Percentiles rank a stretch among this genome's conserved stretches.
These are phyloP conservation scores for Gaertneriomyces semiglobifer DNA, from an alignment of 192 early-diverging fungal genomes.

Conservation along the genomic window DNA sequence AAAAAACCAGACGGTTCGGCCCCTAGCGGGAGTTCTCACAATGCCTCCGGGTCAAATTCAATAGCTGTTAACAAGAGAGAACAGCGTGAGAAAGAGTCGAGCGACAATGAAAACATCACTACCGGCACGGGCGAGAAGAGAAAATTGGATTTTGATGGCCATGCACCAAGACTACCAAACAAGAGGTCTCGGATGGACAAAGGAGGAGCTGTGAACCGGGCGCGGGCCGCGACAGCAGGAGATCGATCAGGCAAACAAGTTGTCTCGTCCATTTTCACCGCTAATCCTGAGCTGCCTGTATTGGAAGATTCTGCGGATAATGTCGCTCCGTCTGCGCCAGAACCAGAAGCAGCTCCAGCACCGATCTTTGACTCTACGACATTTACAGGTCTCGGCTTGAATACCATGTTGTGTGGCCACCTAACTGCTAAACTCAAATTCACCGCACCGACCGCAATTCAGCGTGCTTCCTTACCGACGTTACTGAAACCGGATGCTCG, in stretches of 20 bases:
- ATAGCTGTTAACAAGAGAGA: no score
- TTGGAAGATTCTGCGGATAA: neutral
- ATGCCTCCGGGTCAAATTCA: no score
- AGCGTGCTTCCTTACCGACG: slow-evolving; percentile 75
- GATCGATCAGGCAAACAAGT: slow-evolving; percentile 51
- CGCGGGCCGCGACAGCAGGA: neutral
- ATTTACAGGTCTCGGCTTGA: slow-evolving; percentile 77
- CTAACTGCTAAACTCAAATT: slow-evolving; percentile 72
- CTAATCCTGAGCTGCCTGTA: slow-evolving; percentile 28
- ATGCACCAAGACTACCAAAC: neutral
- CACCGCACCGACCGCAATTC: slow-evolving; percentile 82
- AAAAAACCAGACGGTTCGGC: slow-evolving; percentile 27
- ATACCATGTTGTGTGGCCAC: slow-evolving; percentile 64
- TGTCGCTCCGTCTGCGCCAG: slow-evolving; percentile 5
- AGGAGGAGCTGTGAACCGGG: neutral
- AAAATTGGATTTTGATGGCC: neutral
- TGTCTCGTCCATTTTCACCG: slow-evolving; percentile 73
- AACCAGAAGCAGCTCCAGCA: slow-evolving; percentile 15
- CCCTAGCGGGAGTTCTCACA: no score
- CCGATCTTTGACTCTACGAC: slow-evolving; percentile 30
- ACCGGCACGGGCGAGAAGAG: neutral
- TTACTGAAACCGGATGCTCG: slow-evolving; percentile 45
- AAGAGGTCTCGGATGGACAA: neutral
- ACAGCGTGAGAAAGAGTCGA: neutral
- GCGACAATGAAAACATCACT: neutral